Percentiles rank a stretch among this genome's conserved stretches.
phyloP scores from a whole-genome alignment of 139 green algal species.

The Mychonastes homosphaera region DNA sequence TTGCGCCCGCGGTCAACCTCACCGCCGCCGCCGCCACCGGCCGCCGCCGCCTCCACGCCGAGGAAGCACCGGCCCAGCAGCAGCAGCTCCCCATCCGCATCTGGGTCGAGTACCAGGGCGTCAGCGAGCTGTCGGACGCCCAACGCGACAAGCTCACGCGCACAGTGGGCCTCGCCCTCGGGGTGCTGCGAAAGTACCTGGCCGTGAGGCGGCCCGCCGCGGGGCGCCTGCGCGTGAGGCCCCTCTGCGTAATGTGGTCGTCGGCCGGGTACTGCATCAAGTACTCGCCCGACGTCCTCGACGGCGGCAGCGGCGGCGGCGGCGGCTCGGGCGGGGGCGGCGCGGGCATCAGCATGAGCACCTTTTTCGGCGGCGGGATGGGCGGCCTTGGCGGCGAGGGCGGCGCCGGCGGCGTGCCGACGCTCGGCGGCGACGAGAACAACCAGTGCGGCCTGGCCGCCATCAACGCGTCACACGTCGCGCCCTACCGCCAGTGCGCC shows the following conservation, averaged over 20 bases:
- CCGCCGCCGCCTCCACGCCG: too few relatives aligned
- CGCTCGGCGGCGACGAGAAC: not conserved
- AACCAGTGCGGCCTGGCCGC: constrained; percentile 12
- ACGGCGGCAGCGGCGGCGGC: constrained; percentile 5
- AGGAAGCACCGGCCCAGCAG: not conserved
- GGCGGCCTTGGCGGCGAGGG: not conserved
- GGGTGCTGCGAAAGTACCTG: constrained; percentile 24
- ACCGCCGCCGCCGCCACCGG: not conserved
- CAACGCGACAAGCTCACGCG: constrained; percentile 15
- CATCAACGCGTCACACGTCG: constrained; percentile 16
- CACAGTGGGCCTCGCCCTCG: constrained; percentile 22
- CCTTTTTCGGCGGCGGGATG: not conserved
- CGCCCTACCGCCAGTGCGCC: constrained; percentile 13
- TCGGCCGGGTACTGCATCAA: constrained; percentile 17
- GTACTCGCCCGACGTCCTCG: constrained; percentile 11
- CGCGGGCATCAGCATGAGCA: constrained; percentile 6
- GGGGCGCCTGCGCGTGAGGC: constrained; percentile 18
- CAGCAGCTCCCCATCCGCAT: constrained; percentile 17
- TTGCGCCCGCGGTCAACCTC: not conserved
- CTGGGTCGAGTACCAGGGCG: constrained; percentile 25
- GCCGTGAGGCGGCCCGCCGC: constrained; percentile 13
- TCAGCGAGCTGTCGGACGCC: constrained; percentile 3
- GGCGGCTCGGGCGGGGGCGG: too few relatives aligned
- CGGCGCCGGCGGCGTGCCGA: not conserved
- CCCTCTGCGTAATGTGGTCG: constrained; percentile 19